phyloP scores from a whole-genome alignment of 108 stramenopile species.

The Cylindrotheca fusiformis region DNA sequence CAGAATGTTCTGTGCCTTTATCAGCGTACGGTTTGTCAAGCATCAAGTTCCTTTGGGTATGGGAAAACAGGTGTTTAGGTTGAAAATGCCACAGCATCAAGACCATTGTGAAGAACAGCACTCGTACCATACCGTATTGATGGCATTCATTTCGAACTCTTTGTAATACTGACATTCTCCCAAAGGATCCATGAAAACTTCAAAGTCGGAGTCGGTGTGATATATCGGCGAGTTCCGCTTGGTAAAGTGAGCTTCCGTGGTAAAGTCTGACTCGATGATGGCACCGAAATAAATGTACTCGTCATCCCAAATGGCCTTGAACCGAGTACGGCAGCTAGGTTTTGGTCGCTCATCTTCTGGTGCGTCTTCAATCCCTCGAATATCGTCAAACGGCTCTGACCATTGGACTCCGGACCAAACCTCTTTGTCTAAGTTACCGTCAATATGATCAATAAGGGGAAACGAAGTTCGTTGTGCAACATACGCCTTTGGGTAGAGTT shows the following conservation, averaged over 20 bases:
- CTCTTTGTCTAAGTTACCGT: constrained; percentile 70
- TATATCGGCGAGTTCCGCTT: constrained; percentile 81
- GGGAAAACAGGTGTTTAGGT: too few species aligned
- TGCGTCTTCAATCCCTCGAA: constrained; percentile 40
- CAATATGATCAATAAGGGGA: constrained; percentile 38
- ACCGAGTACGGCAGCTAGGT: constrained; percentile 46
- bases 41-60: too few species aligned
- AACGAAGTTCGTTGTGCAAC: constrained; percentile 26
- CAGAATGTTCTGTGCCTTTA: constrained; percentile 73
- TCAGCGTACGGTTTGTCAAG: constrained; percentile 84
- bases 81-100: too few species aligned
- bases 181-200: constrained; percentile 82
- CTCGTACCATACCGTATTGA: constrained; percentile 85
- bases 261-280: constrained; percentile 38
- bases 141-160: constrained; percentile 88
- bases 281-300: constrained; percentile 73
- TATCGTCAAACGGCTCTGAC: constrained; percentile 78
- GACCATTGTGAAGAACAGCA: too few species aligned
- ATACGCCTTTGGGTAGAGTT: constrained; percentile 45
- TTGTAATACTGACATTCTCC: constrained; percentile 78
- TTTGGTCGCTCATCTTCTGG: constrained; percentile 41
- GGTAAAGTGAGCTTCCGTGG: constrained; percentile 43
- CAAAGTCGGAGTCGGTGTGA: constrained; percentile 81
- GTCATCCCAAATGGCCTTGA: constrained; percentile 85
- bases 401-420: constrained; percentile 67